Percentiles rank a stretch among this genome's conserved stretches.
Evolutionary conservation across 164 flowering plant genomes (phyloP).

Genomic region (Magnolia changhungtana): DNA sequence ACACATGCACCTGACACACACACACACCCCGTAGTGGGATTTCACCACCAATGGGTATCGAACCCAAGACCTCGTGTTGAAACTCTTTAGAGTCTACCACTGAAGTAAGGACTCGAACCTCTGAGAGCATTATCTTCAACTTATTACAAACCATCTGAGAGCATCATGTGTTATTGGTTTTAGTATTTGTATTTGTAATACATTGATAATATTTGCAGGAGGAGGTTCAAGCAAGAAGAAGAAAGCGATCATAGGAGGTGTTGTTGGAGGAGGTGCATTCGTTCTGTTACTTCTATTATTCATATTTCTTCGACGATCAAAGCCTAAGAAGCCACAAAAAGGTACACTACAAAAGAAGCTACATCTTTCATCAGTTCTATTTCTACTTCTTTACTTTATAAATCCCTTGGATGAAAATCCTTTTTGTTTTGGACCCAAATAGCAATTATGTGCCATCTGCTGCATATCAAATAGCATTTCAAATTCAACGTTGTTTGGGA

Average conservation of each 20-base stretch:
- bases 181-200: not conserved
- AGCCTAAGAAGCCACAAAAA: conserved; percentile 14
- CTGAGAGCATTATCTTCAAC: not conserved
- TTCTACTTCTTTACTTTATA: not conserved
- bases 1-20: no score
- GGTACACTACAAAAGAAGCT: not conserved
- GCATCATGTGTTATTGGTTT: not conserved
- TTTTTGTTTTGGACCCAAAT: not conserved
- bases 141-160: not conserved
- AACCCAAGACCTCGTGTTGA: no score
- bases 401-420: not conserved
- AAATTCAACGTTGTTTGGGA: not conserved
- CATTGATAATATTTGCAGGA: not conserved
- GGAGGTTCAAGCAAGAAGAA: conserved; percentile 37
- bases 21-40: no score
- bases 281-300: conserved; percentile 17
- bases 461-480: not conserved
- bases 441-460: not conserved
- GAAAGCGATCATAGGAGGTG: conserved; percentile 34
- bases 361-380: conserved; percentile 6
- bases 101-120: no score
- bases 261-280: conserved; percentile 34
- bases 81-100: no score
- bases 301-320: conserved; percentile 13
- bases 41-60: no score